These are phyloP conservation scores for Trichoderma semiorbis DNA, from an alignment of 2,329 filamentous ascomycete species.

Conservation along the genomic window DNA sequence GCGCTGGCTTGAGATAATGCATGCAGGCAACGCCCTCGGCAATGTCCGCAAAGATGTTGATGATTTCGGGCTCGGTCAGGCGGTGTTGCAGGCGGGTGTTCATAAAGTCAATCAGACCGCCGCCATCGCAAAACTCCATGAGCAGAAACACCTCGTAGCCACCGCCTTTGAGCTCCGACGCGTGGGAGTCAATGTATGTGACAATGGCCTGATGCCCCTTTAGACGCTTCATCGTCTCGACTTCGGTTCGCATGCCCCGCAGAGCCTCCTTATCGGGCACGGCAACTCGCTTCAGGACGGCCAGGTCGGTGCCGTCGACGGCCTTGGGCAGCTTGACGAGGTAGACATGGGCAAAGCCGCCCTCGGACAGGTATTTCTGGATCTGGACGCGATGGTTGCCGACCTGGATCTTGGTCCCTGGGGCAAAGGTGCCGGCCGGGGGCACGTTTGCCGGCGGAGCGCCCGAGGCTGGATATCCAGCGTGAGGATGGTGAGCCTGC, in stretches of 20 bases:
- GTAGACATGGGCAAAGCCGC: conserved; percentile 97
- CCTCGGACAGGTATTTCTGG: conserved; percentile 96
- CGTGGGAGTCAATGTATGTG: conserved; percentile 97
- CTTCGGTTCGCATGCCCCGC: conserved; percentile 94
- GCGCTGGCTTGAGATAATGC: conserved; percentile 94
- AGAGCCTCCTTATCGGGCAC: conserved; percentile 94
- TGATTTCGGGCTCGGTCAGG: conserved; percentile 93
- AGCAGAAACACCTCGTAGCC: conserved; percentile 97
- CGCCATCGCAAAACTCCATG: conserved; percentile 96
- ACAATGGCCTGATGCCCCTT: conserved; percentile 96
- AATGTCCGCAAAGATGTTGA: conserved; percentile 95
- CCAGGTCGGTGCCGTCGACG: conserved; percentile 72
- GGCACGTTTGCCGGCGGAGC: conserved; percentile 40
- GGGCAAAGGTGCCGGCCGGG: conserved; percentile 82
- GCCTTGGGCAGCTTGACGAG: conserved; percentile 81
- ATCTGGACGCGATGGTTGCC: conserved; percentile 90
- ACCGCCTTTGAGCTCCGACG: conserved; percentile 85
- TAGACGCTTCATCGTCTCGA: conserved; percentile 99
- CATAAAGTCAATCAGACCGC: conserved; percentile 98
- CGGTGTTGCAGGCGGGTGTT: conserved; percentile 96
- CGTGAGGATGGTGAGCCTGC: conserved; percentile 37
- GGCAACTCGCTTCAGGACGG: conserved; percentile 90
- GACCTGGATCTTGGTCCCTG: conserved; percentile 95
- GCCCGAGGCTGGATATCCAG: conserved; percentile 43
- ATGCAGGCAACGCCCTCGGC: conserved; percentile 96